phyloP scores from a whole-genome alignment of 768 basidiomycete species.

The Cystobasidiopsis lactophilus region DNA sequence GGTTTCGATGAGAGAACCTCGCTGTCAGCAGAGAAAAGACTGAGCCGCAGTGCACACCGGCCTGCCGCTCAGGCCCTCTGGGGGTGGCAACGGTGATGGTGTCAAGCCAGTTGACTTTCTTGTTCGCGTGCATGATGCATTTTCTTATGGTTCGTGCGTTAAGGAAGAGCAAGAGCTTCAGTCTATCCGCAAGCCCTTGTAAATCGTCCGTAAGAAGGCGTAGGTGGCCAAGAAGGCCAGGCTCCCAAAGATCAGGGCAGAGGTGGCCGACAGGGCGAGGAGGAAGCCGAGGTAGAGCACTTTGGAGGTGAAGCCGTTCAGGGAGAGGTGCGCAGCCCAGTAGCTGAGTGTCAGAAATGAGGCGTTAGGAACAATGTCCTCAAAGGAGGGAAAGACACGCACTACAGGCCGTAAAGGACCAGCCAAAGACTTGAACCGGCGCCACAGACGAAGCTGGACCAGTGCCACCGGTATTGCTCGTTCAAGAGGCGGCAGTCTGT shows the following conservation, averaged over 20 bases:
- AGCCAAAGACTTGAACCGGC: slow-evolving; percentile 87
- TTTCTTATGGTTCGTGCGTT: too few species aligned
- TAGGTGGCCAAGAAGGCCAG: slow-evolving; percentile 20
- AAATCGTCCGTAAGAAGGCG: slow-evolving; percentile 7
- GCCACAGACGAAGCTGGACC: slow-evolving; percentile 78
- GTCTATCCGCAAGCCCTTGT: slow-evolving; percentile 7
- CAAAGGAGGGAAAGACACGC: neutral
- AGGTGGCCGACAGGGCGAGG: slow-evolving; percentile 52
- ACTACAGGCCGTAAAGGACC: slow-evolving; percentile 42
- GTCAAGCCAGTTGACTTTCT: too few species aligned
- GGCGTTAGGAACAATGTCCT: neutral
- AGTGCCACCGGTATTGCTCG: slow-evolving; percentile 97
- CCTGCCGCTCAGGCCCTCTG: too few species aligned
- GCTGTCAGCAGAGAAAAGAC: too few species aligned
- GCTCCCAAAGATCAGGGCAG: slow-evolving; percentile 59
- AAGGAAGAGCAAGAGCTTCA: too few species aligned
- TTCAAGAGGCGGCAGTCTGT: slow-evolving; percentile 80
- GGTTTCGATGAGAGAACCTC: too few species aligned
- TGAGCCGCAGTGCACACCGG: too few species aligned
- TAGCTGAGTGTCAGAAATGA: slow-evolving; percentile 14
- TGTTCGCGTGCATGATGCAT: too few species aligned
- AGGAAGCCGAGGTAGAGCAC: slow-evolving; percentile 80
- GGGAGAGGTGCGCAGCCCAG: slow-evolving; percentile 49
- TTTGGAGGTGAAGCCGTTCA: slow-evolving; percentile 58
- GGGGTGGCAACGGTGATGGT: too few species aligned